phyloP scores from a whole-genome alignment of 78 protist genomes.

The Carpediemonas membranifera region DNA sequence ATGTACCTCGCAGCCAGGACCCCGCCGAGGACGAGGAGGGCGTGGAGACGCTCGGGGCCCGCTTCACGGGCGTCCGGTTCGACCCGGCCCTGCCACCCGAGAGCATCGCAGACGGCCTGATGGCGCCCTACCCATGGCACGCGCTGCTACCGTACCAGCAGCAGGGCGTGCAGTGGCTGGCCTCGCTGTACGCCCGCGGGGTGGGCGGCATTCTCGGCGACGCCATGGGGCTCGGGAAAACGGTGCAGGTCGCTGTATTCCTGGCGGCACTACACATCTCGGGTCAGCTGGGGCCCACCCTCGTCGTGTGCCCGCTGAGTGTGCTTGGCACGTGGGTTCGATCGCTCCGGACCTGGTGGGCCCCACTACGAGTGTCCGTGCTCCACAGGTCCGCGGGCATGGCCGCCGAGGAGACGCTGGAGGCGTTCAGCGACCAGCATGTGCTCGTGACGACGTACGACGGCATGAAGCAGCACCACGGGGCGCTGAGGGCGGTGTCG shows the following conservation, averaged over 20 bases:
- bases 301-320: constrained; percentile 16
- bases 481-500: not conserved
- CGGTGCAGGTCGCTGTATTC: constrained; percentile 38
- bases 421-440: not conserved
- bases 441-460: constrained; percentile 18
- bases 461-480: not conserved
- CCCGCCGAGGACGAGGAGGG: too few relatives aligned
- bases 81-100: too few relatives aligned
- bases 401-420: not conserved
- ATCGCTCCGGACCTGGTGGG: constrained; percentile 4
- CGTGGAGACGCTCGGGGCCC: too few relatives aligned
- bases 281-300: not conserved
- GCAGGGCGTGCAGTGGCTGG: constrained; percentile 37
- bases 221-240: constrained; percentile 66
- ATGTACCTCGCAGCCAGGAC: too few relatives aligned
- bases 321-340: constrained; percentile 4
- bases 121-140: too few relatives aligned
- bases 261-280: not conserved
- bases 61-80: too few relatives aligned
- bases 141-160: constrained; percentile 22
- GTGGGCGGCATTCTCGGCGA: constrained; percentile 37
- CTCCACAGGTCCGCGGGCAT: not conserved
- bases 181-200: not conserved
- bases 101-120: too few relatives aligned
- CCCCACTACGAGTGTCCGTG: not conserved